phyloP scores from a whole-genome alignment of 495 filamentous ascomycete genomes.

The Penicillium dipodomyicola region DNA sequence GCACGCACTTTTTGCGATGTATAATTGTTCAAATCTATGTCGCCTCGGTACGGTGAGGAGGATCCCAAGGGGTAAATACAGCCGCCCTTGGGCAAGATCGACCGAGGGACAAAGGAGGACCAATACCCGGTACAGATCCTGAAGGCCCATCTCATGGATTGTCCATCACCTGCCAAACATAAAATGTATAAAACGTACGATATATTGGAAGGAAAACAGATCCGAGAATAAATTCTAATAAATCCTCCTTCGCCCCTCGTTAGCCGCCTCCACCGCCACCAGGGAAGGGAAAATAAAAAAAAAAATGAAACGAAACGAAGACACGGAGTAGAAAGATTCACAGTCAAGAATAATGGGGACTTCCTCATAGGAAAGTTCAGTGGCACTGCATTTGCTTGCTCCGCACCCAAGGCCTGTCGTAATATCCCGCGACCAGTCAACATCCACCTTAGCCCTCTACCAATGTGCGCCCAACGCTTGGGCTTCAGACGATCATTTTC shows the following conservation, averaged over 20 bases:
- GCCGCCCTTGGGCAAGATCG: slow-evolving; percentile 5
- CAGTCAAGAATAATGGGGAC: not conserved
- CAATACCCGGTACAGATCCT: not conserved
- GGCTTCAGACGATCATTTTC: slow-evolving; percentile 29
- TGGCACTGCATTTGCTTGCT: slow-evolving; percentile 8
- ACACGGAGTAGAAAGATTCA: not conserved
- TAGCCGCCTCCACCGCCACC: slow-evolving; percentile 12
- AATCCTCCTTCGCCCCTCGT: not conserved
- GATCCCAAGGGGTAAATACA: slow-evolving; percentile 4
- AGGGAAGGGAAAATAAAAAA: too few species aligned
- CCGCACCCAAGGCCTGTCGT: slow-evolving; percentile 9
- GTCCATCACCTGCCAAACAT: not conserved
- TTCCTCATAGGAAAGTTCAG: not conserved
- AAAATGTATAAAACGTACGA: not conserved
- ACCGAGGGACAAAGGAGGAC: not conserved
- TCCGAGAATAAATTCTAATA: not conserved
- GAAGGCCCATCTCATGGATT: not conserved
- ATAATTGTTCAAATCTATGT: too few species aligned
- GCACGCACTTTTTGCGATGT: too few species aligned
- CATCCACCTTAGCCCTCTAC: slow-evolving; percentile 2
- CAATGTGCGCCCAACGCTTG: slow-evolving; percentile 25
- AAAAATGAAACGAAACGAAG: not conserved
- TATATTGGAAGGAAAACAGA: not conserved
- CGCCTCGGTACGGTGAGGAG: not conserved
- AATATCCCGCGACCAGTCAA: slow-evolving; percentile 13